Conservation (phyloP, 768 basidiomycete genomes). For the Boletus subcaerulescens region DNA sequence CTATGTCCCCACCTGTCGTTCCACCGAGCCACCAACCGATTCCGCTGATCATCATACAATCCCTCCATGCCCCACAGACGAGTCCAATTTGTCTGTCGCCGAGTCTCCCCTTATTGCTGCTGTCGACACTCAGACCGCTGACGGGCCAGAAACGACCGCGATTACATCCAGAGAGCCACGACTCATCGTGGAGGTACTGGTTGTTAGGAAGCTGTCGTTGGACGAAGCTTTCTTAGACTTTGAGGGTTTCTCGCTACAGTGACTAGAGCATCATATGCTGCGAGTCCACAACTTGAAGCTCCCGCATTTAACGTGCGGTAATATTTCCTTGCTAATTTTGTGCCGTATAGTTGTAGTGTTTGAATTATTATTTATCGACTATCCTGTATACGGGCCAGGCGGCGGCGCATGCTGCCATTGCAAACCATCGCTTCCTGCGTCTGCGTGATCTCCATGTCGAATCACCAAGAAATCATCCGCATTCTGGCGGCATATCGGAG, state of each 20-base stretch:
- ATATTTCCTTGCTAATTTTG: background rate
- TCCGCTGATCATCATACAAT: slow-evolving; percentile 1
- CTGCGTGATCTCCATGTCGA: too few species aligned
- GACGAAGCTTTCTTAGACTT: slow-evolving; percentile 81
- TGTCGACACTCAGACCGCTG: slow-evolving; percentile 16
- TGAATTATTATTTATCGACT: background rate
- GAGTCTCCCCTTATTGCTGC: slow-evolving; percentile 34
- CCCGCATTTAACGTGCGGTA: background rate
- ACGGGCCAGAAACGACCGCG: background rate
- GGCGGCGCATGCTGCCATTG: too few species aligned
- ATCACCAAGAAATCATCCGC: too few species aligned
- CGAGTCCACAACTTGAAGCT: background rate
- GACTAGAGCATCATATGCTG: background rate
- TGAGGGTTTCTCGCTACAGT: slow-evolving; percentile 47
- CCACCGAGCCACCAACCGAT: background rate
- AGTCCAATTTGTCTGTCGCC: slow-evolving; percentile 21
- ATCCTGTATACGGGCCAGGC: background rate
- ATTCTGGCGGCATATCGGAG: too few species aligned
- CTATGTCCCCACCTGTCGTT: slow-evolving; percentile 9
- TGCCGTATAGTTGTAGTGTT: background rate
- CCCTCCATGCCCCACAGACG: background rate
- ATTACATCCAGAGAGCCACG: slow-evolving; percentile 37
- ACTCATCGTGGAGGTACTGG: slow-evolving; percentile 78
- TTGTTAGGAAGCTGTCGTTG: slow-evolving; percentile 71
- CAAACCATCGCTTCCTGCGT: too few species aligned